These are phyloP conservation scores for Fusarium denticulatum DNA, from an alignment of 2,329 filamentous ascomycete genomes.

Conservation along the genomic window DNA sequence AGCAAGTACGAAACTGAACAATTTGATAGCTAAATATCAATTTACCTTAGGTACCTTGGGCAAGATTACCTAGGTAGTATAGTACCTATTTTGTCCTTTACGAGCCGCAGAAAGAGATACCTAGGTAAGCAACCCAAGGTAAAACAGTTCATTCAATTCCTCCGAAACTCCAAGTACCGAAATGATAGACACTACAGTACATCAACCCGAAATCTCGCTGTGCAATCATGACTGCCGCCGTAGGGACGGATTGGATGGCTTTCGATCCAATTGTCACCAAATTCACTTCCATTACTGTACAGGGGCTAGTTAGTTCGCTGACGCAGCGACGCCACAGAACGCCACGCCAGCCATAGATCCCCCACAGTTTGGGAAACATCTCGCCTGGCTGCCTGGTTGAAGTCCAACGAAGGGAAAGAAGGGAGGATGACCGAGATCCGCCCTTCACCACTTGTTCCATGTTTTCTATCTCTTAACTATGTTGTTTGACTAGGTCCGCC, in stretches of 20 bases:
- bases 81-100: not conserved
- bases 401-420: constrained; percentile 4
- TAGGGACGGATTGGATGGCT: not conserved
- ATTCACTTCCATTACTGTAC: constrained; percentile 20
- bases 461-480: not conserved
- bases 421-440: constrained; percentile 22
- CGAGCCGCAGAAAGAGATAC: not conserved
- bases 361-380: constrained; percentile 7
- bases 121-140: not conserved
- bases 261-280: not conserved
- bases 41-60: not conserved
- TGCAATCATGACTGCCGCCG: not conserved
- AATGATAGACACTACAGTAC: not conserved
- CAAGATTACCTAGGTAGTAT: not conserved
- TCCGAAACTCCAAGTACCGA: not conserved
- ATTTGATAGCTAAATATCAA: not conserved
- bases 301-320: constrained; percentile 17
- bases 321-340: constrained; percentile 27
- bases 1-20: not conserved
- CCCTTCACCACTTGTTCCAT: constrained; percentile 6
- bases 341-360: constrained; percentile 31
- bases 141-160: not conserved
- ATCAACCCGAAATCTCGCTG: not conserved
- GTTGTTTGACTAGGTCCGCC: constrained; percentile 8
- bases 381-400: not conserved